phyloP scores from a whole-genome alignment of 331 rosid species.

The Phaseolus coccineus region DNA sequence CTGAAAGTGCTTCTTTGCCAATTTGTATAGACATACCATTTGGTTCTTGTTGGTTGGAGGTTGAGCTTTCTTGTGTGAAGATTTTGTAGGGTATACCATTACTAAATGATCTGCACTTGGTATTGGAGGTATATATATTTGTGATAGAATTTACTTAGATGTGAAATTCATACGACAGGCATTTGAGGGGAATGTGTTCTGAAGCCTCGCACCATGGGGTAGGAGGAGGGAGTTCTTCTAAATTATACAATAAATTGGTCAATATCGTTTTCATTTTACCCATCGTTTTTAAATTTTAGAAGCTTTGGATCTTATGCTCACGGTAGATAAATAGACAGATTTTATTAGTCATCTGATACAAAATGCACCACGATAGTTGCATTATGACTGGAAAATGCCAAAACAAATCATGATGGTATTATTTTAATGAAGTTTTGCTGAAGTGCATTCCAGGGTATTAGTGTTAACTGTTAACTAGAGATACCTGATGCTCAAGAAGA shows the following conservation, averaged over 20 bases:
- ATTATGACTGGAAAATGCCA: neutral
- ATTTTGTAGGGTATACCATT: neutral
- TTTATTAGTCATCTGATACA: neutral
- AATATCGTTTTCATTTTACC: neutral
- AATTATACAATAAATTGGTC: slow-evolving; percentile 13
- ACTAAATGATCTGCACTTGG: neutral
- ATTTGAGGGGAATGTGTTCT: neutral
- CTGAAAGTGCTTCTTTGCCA: no score
- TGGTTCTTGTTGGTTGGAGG: slow-evolving; percentile 4
- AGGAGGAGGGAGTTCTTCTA: neutral
- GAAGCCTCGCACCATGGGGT: neutral
- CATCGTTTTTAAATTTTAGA: slow-evolving; percentile 25
- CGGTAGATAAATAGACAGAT: neutral
- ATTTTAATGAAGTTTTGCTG: slow-evolving; percentile 9
- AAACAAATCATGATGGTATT: neutral
- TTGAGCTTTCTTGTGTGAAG: slow-evolving; percentile 8
- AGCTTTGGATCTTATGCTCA: slow-evolving; percentile 14
- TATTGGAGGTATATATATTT: slow-evolving; percentile 7
- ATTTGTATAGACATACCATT: no score
- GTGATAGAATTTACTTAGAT: slow-evolving; percentile 8
- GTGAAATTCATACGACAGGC: neutral
- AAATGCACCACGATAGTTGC: neutral
- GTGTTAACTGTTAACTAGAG: slow-evolving; percentile 10
- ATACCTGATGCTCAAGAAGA: neutral
- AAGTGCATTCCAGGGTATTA: neutral